Conservation (phyloP, 1,284 basidiomycete species). For the Meripilus lineatus region DNA sequence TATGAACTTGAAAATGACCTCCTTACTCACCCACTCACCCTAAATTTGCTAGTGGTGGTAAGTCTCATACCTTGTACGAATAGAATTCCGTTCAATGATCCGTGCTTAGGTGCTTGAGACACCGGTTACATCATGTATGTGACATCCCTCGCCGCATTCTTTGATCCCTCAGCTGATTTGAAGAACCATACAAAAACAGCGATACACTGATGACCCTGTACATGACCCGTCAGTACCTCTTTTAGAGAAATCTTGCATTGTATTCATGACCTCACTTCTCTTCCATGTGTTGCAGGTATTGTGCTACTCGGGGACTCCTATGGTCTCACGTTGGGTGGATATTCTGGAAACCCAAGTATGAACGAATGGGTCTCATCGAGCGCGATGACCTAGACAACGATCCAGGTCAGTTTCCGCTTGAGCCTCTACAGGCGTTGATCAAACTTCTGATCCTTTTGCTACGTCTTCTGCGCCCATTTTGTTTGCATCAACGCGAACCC, state of each 20-base stretch:
- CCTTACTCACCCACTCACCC: background rate
- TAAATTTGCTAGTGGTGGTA: conserved; percentile 54
- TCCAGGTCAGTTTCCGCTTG: conserved; percentile 47
- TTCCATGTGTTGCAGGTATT: too few relatives aligned
- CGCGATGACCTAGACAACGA: conserved; percentile 68
- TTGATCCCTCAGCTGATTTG: background rate
- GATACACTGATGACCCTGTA: conserved; percentile 70
- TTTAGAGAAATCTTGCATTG: too few relatives aligned
- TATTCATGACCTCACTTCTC: too few relatives aligned
- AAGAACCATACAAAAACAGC: conserved; percentile 29
- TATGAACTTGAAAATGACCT: background rate
- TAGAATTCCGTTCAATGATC: too few relatives aligned
- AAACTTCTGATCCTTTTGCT: too few relatives aligned
- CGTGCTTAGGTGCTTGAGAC: conserved; percentile 59
- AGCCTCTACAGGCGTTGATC: too few relatives aligned
- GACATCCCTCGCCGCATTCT: background rate
- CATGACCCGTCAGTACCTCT: conserved; percentile 66
- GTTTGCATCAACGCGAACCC: too few relatives aligned
- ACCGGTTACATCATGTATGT: conserved; percentile 71
- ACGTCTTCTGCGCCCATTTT: too few relatives aligned
- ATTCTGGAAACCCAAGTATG: conserved; percentile 71
- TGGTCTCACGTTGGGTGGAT: conserved; percentile 86
- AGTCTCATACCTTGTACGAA: too few relatives aligned
- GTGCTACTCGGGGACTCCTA: conserved; percentile 67
- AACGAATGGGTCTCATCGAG: conserved; percentile 60